phyloP scores from a whole-genome alignment of 1,284 basidiomycete genomes.

The Baeospora myosura region DNA sequence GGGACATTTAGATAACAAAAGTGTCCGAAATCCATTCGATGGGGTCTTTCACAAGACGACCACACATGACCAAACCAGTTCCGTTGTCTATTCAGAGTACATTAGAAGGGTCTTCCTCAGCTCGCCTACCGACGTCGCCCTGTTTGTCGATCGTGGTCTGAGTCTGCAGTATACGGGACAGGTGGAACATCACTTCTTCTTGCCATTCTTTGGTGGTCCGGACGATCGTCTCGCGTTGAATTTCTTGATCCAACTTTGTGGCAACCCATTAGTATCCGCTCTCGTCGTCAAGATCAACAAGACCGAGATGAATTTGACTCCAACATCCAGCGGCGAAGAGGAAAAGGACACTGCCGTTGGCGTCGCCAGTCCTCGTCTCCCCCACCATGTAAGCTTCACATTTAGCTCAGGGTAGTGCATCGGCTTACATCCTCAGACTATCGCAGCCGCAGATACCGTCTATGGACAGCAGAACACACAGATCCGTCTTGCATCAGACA shows the following conservation, averaged over 20 bases:
- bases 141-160: constrained; percentile 70
- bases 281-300: constrained; percentile 60
- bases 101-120: constrained; percentile 74
- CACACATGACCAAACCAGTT: constrained; percentile 37
- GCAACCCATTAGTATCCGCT: constrained; percentile 55
- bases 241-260: constrained; percentile 75
- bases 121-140: constrained; percentile 60
- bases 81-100: constrained; percentile 68
- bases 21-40: constrained; percentile 47
- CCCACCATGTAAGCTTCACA: constrained; percentile 33
- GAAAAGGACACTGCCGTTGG: constrained; percentile 14
- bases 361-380: constrained; percentile 32
- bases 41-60: constrained; percentile 44
- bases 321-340: constrained; percentile 23
- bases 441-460: constrained; percentile 55
- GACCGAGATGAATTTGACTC: constrained; percentile 28
- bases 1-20: constrained; percentile 12
- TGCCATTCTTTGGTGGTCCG: constrained; percentile 89
- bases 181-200: constrained; percentile 58
- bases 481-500: constrained; percentile 60
- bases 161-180: constrained; percentile 16
- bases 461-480: constrained; percentile 59
- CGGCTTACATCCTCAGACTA: constrained; percentile 26
- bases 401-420: constrained; percentile 2
- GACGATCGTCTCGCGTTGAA: constrained; percentile 83